A percentile compares a stretch with the other conserved stretches of the same genome.
These are phyloP conservation scores for Debaryomyces sp. DNA, from an alignment of 1,139 yeast genomes.

Conservation along the genomic window DNA sequence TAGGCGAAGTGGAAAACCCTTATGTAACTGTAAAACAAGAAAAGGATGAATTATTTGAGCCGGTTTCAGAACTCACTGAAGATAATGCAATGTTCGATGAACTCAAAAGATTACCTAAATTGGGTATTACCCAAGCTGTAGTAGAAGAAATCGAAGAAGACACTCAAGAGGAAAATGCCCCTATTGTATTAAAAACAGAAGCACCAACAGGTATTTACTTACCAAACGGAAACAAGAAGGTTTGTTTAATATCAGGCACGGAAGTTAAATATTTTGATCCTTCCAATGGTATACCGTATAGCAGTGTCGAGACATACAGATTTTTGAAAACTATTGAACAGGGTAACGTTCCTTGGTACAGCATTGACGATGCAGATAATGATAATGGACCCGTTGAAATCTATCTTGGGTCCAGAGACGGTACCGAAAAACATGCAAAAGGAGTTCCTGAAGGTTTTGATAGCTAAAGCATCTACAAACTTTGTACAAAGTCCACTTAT, in stretches of 20 bases:
- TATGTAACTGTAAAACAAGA: slow-evolving; percentile 41
- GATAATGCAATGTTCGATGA: slow-evolving; percentile 50
- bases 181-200: slow-evolving; percentile 57
- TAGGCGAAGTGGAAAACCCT: slow-evolving; percentile 48
- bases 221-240: slow-evolving; percentile 69
- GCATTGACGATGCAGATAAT: slow-evolving; percentile 35
- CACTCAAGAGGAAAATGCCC: slow-evolving; percentile 42
- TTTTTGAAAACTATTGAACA: slow-evolving; percentile 68
- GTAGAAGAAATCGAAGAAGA: slow-evolving; percentile 46
- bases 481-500: slow-evolving; percentile 1
- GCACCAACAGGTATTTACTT: slow-evolving; percentile 76
- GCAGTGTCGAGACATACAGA: slow-evolving; percentile 77
- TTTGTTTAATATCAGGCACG: slow-evolving; percentile 77
- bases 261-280: slow-evolving; percentile 90
- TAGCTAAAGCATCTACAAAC: slow-evolving; percentile 17
- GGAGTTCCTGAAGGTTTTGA: slow-evolving; percentile 90
- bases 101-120: slow-evolving; percentile 58
- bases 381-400: slow-evolving; percentile 65
- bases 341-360: slow-evolving; percentile 73
- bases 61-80: slow-evolving; percentile 37
- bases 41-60: slow-evolving; percentile 37
- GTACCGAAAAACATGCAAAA: slow-evolving; percentile 61
- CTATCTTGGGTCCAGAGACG: slow-evolving; percentile 60
- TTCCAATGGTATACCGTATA: slow-evolving; percentile 80
- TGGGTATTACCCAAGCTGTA: slow-evolving; percentile 62